Base-by-base conservation (phyloP, 805 yeast species). In the Metschnikowia kunwiensis region DNA sequence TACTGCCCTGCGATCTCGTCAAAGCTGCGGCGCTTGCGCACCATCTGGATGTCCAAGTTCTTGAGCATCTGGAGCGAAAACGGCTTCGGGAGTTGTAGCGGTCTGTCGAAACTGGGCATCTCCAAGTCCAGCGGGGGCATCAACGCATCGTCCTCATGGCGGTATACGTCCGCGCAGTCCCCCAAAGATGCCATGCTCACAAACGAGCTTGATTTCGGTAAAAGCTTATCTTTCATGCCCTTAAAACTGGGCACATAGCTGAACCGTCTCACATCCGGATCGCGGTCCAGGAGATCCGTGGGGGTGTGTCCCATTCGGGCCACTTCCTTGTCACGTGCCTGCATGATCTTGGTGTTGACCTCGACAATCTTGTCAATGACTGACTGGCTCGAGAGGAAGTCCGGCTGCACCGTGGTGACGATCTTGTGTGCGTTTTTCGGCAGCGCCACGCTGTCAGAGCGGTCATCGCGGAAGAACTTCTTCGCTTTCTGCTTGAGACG, bases 1-100 rank as follows among this genome's bases (percentile, higher is more conserved):
- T 57, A 63, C 26, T 60, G 43, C 5, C 50, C 40, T 10, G 51
- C 58, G 1, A 63, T 61, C 5, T 52, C 61, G 7, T 53, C 56
- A 7, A 46, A 37, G 8, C 45, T 46, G 14, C 47, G 47, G 8
- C 47, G 49, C 7, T 61, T 46, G 1, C 65, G 54, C 28, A 63
- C 64, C 46, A 67, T 53, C 0, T 58, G 46, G 58, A 65, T 64
- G 18, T 61, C 52, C 27, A 65, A 43, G 28, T 53, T 60, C 38
- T 54, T 58, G 7, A 68, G 47, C 1, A 63, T 63, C 26, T 48
- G 45, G 1, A 62, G 36, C 1, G 70, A 58, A 12, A 67, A 47
- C 1, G 61, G 61, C 11, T 59, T 50, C 0, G 73, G 73, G 13
- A 65, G 44, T n/a, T 43, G 47, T 26, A 41, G 25, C 17, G 25